Conservation (phyloP, 1,284 basidiomycete species). For the Termitomyces sp. region DNA sequence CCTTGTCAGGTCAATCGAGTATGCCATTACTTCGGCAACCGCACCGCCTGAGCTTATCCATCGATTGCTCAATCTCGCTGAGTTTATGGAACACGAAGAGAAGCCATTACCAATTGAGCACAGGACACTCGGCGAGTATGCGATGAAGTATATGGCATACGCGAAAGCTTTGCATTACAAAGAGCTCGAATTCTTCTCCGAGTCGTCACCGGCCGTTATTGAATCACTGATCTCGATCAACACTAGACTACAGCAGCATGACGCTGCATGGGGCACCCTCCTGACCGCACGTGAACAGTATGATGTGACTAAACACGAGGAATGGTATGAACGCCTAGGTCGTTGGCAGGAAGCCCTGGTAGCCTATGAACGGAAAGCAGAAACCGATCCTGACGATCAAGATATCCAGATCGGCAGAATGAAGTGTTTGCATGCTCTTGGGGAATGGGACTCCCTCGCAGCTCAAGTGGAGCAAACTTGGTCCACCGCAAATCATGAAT, state of each 20-base stretch:
- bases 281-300: conserved; percentile 83
- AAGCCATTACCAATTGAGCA: conserved; percentile 94
- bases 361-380: conserved; percentile 81
- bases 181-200: conserved; percentile 94
- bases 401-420: conserved; percentile 85
- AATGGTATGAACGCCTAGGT: conserved; percentile 97
- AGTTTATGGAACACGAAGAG: conserved; percentile 99
- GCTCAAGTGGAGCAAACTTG: conserved; percentile 87
- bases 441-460: conserved; percentile 95
- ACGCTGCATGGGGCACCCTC: conserved; percentile 94
- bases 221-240: conserved; percentile 97
- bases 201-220: conserved; percentile 84
- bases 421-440: conserved; percentile 95
- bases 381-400: conserved; percentile 63
- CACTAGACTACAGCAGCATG: conserved; percentile 94
- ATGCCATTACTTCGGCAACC: conserved; percentile 76
- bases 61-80: conserved; percentile 90
- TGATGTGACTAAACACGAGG: conserved; percentile 85
- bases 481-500: conserved; percentile 79
- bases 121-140: conserved; percentile 89
- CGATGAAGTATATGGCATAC: conserved; percentile 91
- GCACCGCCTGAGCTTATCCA: conserved; percentile 93
- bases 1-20: conserved; percentile 87
- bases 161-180: conserved; percentile 99
- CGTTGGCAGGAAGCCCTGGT: conserved; percentile 93